Evolutionary conservation across 768 basidiomycete species (phyloP), one percentile per base, ranked within the genome.

Genomic region (Mrakia frigida): DNA sequence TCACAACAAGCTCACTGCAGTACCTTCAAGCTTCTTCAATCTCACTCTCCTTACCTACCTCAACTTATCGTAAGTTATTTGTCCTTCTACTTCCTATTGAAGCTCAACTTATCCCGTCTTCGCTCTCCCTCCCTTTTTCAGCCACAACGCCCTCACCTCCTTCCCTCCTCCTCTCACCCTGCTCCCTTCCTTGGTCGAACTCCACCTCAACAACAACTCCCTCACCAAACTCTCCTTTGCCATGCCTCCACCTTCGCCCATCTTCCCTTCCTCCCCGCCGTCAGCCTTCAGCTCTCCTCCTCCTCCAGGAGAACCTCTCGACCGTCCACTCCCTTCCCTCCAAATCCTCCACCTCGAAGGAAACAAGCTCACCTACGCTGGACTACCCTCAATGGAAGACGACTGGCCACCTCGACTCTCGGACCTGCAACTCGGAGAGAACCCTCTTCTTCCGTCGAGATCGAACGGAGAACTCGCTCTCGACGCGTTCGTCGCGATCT

Each of bases 81-180:
- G 21, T 25, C 5, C 31, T 28, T 35, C 1, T n/a, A 18, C 10
- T 1, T 13, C 9, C 7, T 28, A 3, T 28, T 9, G 9, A 23
- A 2, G 35, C 18, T 73, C 7, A 23, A 41, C 67, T 23, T 23
- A 65, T 21, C 25, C 37, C 33, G n/a, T 60, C 41, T 35, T 28
- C 14, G 14, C 6, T n/a, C 28, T 5, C 31, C 41, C 35, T 56
- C 59, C 21, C 28, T 6, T 33, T 39, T 28, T 25, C 41, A 77
- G 76, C 14, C 56, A 78, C 69, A 78, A 78, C 56, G 7, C 33
- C 11, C 59, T 78, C 43, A 50, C 53, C n/a, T 35, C 43, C 6
- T 74, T 78, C 60, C 77, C 77, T 3, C n/a, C 77, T 10, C 56
- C 65, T 21, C 56, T 78, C 39, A 73, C 77, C 21, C 77, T 70